phyloP scores from a whole-genome alignment of 139 green algal genomes.

The Yamagishiella unicocca region DNA sequence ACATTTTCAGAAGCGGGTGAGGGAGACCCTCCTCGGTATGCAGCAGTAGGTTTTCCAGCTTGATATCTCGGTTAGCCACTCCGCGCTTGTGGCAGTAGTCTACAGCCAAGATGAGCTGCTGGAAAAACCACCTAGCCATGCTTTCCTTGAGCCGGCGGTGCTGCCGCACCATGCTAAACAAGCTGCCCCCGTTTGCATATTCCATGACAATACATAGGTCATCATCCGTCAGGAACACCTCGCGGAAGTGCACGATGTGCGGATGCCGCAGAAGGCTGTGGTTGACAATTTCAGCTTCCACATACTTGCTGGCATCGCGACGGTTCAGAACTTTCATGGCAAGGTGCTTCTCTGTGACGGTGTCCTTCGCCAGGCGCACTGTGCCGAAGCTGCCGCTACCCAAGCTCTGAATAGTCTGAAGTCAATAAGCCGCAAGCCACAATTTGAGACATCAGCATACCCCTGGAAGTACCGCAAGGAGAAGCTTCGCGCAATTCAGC shows the following conservation, averaged over 20 bases:
- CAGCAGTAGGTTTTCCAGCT: constrained; percentile 97
- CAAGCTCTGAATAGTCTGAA: no score
- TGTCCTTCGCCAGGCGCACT: constrained; percentile 80
- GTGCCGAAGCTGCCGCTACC: constrained; percentile 86
- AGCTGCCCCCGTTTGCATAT: constrained; percentile 89
- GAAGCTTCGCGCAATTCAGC: no score
- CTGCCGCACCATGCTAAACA: constrained; percentile 91
- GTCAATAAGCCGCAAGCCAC: no score
- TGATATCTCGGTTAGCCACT: constrained; percentile 93
- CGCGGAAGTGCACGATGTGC: constrained; percentile 96
- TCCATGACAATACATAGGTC: constrained; percentile 87
- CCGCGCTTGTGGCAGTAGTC: constrained; percentile 86
- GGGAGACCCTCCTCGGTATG: constrained; percentile 81
- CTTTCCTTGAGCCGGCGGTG: constrained; percentile 87
- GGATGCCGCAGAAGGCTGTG: constrained; percentile 92
- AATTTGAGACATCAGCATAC: no score
- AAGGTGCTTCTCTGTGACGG: constrained; percentile 69
- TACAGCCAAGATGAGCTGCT: constrained; percentile 96
- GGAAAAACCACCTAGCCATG: constrained; percentile 85
- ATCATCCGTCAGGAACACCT: constrained; percentile 83
- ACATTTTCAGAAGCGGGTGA: constrained; percentile 93
- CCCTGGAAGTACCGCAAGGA: no score
- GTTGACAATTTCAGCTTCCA: constrained; percentile 92
- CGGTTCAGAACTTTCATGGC: constrained; percentile 56
- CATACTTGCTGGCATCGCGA: constrained; percentile 61